Base-by-base conservation (phyloP, 2,329 filamentous ascomycete species). In the Aspergillus brunneoviolaceus region DNA sequence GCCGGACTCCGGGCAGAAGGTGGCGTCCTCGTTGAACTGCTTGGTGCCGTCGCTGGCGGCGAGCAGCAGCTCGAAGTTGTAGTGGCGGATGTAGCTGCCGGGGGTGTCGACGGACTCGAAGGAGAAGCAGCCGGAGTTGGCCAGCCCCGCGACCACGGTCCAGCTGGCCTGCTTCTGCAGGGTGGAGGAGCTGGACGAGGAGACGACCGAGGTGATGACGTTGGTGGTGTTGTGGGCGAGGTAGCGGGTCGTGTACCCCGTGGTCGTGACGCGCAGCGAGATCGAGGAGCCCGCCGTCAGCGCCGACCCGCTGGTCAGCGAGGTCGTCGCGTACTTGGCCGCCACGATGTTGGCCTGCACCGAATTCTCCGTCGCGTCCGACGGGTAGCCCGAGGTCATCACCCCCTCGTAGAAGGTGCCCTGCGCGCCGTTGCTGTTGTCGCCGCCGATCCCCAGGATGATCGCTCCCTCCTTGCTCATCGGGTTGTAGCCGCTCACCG, bases 381-480 rank as follows among this genome's bases (percentile, higher is more conserved):
- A 80, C 0, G 86, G 86, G 65, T 87, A 88, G 0, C 85, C 85
- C 0, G 78, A 73, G 14, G 85, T 88, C 84, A 89, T 86, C 25
- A 83, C 85, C 25, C 86, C 86, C 72, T 89, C 86, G 71, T 88
- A 86, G 67, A 86, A 87, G 0, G 85, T 88, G 27, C 86, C 86
- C 68, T 87, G 84, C 0, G 79, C 86, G 51, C 82, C 67, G 65
- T 77, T 75, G 68, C 84, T 86, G 74, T 87, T 89, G 65, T 89
- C 87, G 7, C 87, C 87, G n/a, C 87, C 87, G 57, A 88, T 87
- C n/a, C 87, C 86, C n/a, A 89, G 84, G 60, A 89, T 81, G 49
- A 89, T 86, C 58, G 86, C 82, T 12, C 86, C 86, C 68, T 89
- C 86, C 64, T 88, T 87, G 63, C 67, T 77, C 87, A 89, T 89